Conservation (phyloP, 208 protist genomes). For the Trypanosoma rangeli region DNA sequence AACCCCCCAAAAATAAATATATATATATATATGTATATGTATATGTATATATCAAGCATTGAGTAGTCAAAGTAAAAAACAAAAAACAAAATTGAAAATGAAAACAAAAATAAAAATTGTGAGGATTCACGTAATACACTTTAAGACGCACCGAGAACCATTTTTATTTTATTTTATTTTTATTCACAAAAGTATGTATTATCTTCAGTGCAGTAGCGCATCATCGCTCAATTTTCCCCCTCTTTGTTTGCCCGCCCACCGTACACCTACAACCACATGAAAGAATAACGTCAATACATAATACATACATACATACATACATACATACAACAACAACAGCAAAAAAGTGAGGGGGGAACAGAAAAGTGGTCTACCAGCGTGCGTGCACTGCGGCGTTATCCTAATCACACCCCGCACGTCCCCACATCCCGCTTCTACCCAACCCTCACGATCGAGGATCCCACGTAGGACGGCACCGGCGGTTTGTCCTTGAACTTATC, state of each 20-base stretch:
- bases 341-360: slow-evolving; percentile 10
- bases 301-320: slow-evolving; percentile 5
- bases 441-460: not conserved
- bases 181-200: no score
- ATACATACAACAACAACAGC: slow-evolving; percentile 1
- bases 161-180: no score
- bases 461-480: slow-evolving; percentile 4
- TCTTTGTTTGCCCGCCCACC: no score
- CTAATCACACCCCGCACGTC: not conserved
- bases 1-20: no score
- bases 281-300: slow-evolving; percentile 11
- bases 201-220: no score
- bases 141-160: no score
- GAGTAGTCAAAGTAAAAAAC: no score
- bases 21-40: no score
- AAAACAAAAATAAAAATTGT: no score
- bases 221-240: not conserved
- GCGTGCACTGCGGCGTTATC: not conserved
- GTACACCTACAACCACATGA: slow-evolving; percentile 4
- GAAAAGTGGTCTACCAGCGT: not conserved
- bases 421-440: not conserved
- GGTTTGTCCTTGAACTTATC: not conserved
- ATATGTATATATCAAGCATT: no score
- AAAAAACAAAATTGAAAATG: no score
- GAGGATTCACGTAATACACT: no score